These are phyloP conservation scores for Dioszegia crocea DNA, from an alignment of 768 basidiomycete genomes.

Conservation along the genomic window DNA sequence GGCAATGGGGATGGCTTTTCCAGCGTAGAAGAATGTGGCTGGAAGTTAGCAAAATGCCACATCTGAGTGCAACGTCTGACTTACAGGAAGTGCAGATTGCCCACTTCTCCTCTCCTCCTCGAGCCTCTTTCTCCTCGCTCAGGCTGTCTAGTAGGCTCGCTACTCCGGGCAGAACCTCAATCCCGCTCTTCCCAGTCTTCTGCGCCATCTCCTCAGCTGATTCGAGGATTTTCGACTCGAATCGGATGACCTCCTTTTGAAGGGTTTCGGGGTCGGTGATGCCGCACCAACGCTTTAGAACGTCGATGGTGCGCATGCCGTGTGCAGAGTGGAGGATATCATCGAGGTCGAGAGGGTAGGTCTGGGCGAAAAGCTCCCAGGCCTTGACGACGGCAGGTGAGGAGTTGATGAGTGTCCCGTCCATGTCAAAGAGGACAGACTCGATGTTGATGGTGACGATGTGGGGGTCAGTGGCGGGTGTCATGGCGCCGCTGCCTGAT, in stretches of 20 bases:
- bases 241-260: slow-evolving; percentile 62
- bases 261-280: slow-evolving; percentile 52
- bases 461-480: slow-evolving; percentile 36
- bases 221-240: slow-evolving; percentile 56
- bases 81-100: slow-evolving; percentile 80
- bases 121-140: slow-evolving; percentile 31
- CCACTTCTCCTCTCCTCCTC: slow-evolving; percentile 61
- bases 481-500: slow-evolving; percentile 27
- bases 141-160: slow-evolving; percentile 46
- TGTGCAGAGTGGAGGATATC: slow-evolving; percentile 57
- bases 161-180: slow-evolving; percentile 65
- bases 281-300: slow-evolving; percentile 66
- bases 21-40: slow-evolving; percentile 75
- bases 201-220: slow-evolving; percentile 52
- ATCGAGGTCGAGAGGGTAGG: slow-evolving; percentile 54
- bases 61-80: slow-evolving; percentile 6
- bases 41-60: not conserved
- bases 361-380: slow-evolving; percentile 66
- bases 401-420: slow-evolving; percentile 52
- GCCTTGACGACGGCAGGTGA: slow-evolving; percentile 73
- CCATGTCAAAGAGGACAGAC: slow-evolving; percentile 42
- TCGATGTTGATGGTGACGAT: slow-evolving; percentile 47
- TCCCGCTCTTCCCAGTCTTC: slow-evolving; percentile 38
- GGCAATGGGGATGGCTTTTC: slow-evolving; percentile 64
- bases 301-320: slow-evolving; percentile 72